Evolutionary conservation across 1,139 yeast genomes (phyloP).

Genomic region (Saccharomyces hybrid): DNA sequence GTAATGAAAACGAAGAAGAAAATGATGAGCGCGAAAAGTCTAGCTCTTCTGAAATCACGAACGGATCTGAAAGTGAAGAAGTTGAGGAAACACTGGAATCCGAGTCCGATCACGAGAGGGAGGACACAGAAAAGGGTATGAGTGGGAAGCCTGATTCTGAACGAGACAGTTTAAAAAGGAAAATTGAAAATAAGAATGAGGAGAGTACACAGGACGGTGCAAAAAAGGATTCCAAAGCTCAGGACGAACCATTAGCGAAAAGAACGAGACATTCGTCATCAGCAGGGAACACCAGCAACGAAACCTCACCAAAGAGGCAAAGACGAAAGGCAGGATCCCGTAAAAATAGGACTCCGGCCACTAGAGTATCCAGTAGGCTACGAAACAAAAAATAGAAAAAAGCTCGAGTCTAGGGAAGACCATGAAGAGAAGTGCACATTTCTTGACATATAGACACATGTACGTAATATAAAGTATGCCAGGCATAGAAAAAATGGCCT

Average conservation of each 20-base stretch:
- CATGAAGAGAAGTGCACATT: neutral
- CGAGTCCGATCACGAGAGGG: constrained; percentile 3
- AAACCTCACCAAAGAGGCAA: constrained; percentile 16
- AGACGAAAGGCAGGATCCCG: constrained; percentile 11
- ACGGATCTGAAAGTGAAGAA: constrained; percentile 6
- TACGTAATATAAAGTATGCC: neutral
- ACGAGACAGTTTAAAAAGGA: neutral
- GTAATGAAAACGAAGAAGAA: constrained; percentile 7
- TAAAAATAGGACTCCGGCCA: constrained; percentile 6
- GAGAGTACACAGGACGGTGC: constrained; percentile 1
- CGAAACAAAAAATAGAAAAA: constrained; percentile 21
- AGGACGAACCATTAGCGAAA: constrained; percentile 20
- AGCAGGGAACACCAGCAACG: constrained; percentile 8
- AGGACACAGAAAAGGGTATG: constrained; percentile 9
- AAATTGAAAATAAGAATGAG: neutral
- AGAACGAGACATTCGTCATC: constrained; percentile 25
- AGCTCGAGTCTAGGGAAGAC: neutral
- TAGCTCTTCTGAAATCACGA: constrained; percentile 1
- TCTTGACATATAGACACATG: neutral
- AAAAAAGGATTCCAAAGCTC: constrained; percentile 12
- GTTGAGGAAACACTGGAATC: neutral
- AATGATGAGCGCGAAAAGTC: constrained; percentile 4
- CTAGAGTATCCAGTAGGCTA: constrained; percentile 25
- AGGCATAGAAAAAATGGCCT: neutral
- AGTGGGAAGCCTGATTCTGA: constrained; percentile 2